These are phyloP conservation scores for Mortierella sp. DNA, from an alignment of 371 early-diverging fungal genomes.

Conservation along the genomic window DNA sequence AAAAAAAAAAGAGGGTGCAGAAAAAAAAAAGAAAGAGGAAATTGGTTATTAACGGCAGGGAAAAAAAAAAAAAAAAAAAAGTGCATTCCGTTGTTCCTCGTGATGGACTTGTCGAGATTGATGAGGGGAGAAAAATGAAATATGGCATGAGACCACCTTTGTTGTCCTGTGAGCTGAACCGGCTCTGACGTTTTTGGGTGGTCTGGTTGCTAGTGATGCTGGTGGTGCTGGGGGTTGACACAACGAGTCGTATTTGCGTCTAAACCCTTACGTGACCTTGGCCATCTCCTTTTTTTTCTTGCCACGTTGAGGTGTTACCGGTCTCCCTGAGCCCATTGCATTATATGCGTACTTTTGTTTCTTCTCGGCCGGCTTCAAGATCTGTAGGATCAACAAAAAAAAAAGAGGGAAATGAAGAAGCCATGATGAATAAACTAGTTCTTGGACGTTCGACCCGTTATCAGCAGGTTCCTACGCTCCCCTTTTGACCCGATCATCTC, in stretches of 20 bases:
- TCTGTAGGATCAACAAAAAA: conserved; percentile 14
- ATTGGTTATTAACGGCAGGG: too few species aligned
- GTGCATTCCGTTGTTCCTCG: too few species aligned
- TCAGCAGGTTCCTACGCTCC: too few species aligned
- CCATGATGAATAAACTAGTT: background rate
- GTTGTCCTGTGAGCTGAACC: too few species aligned
- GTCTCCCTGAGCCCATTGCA: conserved; percentile 61
- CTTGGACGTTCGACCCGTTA: too few species aligned
- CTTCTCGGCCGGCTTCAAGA: conserved; percentile 66
- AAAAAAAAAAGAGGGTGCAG: too few species aligned
- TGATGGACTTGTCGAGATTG: too few species aligned
- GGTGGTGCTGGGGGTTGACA: background rate
- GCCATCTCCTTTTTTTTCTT: conserved; percentile 55
- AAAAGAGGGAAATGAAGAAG: background rate
- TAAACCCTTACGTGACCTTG: conserved; percentile 37
- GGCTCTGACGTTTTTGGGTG: background rate
- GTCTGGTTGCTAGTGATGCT: background rate
- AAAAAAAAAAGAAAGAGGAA: too few species aligned
- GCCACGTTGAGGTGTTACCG: conserved; percentile 42
- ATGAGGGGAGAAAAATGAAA: too few species aligned
- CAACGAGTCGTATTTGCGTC: background rate
- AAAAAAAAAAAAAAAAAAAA: too few species aligned
- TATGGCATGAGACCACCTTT: too few species aligned
- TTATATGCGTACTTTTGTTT: conserved; percentile 79
- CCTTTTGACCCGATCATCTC: background rate